Conservation (phyloP, 2,329 filamentous ascomycete species). For the Scortechinia acanthostroma region DNA sequence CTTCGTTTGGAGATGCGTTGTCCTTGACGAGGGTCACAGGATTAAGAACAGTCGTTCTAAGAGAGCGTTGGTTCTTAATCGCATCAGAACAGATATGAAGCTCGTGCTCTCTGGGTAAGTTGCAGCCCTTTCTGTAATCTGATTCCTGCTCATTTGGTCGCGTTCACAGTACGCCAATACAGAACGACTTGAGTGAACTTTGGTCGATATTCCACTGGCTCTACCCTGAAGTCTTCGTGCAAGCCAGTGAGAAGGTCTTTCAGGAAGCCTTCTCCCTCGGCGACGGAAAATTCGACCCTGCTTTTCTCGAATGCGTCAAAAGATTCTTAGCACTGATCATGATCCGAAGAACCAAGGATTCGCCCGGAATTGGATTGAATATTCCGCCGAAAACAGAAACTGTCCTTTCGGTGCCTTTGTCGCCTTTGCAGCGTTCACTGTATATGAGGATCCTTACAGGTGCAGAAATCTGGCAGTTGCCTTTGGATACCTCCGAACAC, state of each 20-base stretch:
- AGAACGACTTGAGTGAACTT: not conserved
- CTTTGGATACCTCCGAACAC: too few species aligned
- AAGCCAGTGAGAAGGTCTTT: not conserved
- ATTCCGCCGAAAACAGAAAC: too few species aligned
- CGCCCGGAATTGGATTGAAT: too few species aligned
- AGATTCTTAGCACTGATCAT: not conserved
- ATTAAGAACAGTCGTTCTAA: not conserved
- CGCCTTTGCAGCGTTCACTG: too few species aligned
- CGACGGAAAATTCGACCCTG: not conserved
- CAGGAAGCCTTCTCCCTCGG: not conserved
- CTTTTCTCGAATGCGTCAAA: not conserved
- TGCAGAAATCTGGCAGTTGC: too few species aligned
- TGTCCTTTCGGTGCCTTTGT: too few species aligned
- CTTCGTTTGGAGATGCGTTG: not conserved
- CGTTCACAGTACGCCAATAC: slow-evolving; percentile 5
- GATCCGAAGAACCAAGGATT: not conserved
- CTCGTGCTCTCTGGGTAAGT: not conserved
- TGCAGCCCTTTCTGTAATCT: not conserved
- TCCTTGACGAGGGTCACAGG: not conserved
- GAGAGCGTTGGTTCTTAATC: not conserved
- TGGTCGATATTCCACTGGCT: not conserved
- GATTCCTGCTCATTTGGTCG: not conserved
- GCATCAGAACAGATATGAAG: not conserved
- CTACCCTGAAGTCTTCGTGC: not conserved
- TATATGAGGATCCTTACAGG: too few species aligned